These are phyloP conservation scores for Neolentinus lepideus DNA, from an alignment of 1,284 basidiomycete genomes.

Conservation along the genomic window DNA sequence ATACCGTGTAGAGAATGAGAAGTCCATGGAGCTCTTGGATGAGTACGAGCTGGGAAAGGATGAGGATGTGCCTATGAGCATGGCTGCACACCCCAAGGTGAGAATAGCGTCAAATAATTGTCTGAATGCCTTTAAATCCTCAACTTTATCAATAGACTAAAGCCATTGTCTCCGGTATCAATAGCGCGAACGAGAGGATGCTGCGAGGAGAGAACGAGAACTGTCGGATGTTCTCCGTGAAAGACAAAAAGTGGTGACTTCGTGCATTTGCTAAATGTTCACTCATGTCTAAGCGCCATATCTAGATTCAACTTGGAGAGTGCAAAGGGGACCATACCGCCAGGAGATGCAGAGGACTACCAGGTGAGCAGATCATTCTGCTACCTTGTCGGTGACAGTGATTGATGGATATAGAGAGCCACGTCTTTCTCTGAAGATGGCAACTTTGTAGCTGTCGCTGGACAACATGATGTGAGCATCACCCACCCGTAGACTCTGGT, in stretches of 20 bases:
- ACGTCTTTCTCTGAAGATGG: conserved; percentile 66
- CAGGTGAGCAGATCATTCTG: conserved; percentile 46
- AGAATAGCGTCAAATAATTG: conserved; percentile 10
- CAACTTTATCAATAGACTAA: conserved; percentile 27
- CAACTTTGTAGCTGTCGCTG: conserved; percentile 52
- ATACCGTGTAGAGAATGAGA: conserved; percentile 58
- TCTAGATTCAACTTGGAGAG: conserved; percentile 46
- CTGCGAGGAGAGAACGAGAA: conserved; percentile 72
- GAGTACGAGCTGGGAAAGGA: conserved; percentile 73
- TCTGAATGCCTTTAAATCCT: conserved; percentile 2
- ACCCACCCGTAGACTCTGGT: conserved; percentile 1
- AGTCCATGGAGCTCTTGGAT: conserved; percentile 49
- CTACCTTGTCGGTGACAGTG: background rate
- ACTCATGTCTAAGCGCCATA: conserved; percentile 6
- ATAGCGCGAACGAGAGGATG: conserved; percentile 61
- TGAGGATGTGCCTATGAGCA: conserved; percentile 93
- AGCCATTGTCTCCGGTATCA: conserved; percentile 76
- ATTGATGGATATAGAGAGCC: conserved; percentile 52
- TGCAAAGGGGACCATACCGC: conserved; percentile 55
- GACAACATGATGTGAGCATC: conserved; percentile 51
- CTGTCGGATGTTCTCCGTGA: conserved; percentile 64
- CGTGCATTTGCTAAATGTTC: conserved; percentile 1
- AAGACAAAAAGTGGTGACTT: conserved; percentile 53
- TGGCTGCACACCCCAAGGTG: conserved; percentile 67
- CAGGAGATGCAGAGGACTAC: conserved; percentile 65